Percentiles rank a stretch among this genome's conserved stretches.
These are phyloP conservation scores for Neonectria ditissima DNA, from an alignment of 2,329 filamentous ascomycete genomes.

Conservation along the genomic window DNA sequence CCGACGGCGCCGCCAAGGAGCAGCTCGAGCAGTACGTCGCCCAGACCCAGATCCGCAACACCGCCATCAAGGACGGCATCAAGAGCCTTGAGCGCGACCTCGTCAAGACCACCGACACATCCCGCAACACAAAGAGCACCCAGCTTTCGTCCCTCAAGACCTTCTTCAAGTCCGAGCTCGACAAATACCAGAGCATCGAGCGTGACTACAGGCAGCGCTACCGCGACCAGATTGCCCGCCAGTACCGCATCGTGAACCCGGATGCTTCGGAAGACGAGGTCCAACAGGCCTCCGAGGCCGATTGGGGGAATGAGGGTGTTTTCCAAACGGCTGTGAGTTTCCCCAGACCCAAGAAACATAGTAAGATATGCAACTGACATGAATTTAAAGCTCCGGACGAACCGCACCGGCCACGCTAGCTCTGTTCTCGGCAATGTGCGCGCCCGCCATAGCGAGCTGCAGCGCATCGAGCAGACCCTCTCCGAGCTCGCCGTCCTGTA, in stretches of 20 bases:
- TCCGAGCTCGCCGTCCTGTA: conserved; percentile 77
- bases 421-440: conserved; percentile 82
- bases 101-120: conserved; percentile 69
- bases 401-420: conserved; percentile 78
- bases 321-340: conserved; percentile 82
- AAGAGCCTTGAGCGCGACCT: conserved; percentile 80
- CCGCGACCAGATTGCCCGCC: conserved; percentile 81
- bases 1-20: conserved; percentile 66
- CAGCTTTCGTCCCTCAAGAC: conserved; percentile 78
- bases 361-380: conserved; percentile 27
- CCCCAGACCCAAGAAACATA: conserved; percentile 10
- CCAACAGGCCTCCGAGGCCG: conserved; percentile 73
- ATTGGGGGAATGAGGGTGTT: conserved; percentile 83
- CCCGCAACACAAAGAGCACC: conserved; percentile 74
- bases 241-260: conserved; percentile 85
- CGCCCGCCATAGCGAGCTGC: conserved; percentile 85
- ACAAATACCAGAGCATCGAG: conserved; percentile 79
- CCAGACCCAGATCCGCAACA: conserved; percentile 78
- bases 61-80: conserved; percentile 82
- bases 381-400: conserved; percentile 72
- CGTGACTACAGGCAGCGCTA: conserved; percentile 77
- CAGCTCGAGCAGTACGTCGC: conserved; percentile 76
- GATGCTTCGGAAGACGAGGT: conserved; percentile 82
- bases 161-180: conserved; percentile 78
- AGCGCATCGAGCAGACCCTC: conserved; percentile 82